phyloP scores from a whole-genome alignment of 495 filamentous ascomycete species.

The Neohortaea acidophila region DNA sequence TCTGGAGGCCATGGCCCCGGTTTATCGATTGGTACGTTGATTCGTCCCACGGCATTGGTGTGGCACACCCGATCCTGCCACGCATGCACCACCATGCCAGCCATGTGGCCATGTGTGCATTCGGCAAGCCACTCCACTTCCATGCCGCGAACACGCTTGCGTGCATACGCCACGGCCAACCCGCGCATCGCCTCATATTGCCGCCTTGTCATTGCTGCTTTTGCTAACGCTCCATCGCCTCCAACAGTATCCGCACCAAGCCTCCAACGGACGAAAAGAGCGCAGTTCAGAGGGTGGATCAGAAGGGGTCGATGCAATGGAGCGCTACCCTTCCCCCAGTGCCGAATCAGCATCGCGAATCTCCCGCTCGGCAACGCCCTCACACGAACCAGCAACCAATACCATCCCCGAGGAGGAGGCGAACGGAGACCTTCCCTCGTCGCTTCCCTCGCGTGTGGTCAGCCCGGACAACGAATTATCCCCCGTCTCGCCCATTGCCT shows the following conservation, averaged over 20 bases:
- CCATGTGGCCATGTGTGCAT: too few species aligned
- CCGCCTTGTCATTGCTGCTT: neutral
- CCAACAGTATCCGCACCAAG: constrained; percentile 15
- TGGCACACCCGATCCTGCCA: neutral
- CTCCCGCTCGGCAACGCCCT: neutral
- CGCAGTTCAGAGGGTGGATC: neutral
- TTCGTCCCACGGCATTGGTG: neutral
- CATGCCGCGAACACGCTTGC: neutral
- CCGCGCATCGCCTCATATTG: neutral
- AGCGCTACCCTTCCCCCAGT: neutral
- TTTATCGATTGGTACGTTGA: constrained; percentile 1
- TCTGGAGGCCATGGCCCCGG: neutral
- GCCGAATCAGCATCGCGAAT: neutral
- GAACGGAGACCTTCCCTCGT: neutral
- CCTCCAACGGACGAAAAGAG: neutral
- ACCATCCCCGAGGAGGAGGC: neutral
- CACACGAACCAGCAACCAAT: neutral
- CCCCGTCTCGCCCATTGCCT: neutral
- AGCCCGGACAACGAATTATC: neutral
- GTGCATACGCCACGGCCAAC: neutral
- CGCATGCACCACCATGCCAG: too few species aligned
- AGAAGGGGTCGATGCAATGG: neutral
- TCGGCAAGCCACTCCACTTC: too few species aligned
- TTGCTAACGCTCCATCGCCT: neutral
- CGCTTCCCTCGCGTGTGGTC: neutral